These are phyloP conservation scores for Actinidia polygama DNA, from an alignment of 179 eudicot species.

Conservation along the genomic window DNA sequence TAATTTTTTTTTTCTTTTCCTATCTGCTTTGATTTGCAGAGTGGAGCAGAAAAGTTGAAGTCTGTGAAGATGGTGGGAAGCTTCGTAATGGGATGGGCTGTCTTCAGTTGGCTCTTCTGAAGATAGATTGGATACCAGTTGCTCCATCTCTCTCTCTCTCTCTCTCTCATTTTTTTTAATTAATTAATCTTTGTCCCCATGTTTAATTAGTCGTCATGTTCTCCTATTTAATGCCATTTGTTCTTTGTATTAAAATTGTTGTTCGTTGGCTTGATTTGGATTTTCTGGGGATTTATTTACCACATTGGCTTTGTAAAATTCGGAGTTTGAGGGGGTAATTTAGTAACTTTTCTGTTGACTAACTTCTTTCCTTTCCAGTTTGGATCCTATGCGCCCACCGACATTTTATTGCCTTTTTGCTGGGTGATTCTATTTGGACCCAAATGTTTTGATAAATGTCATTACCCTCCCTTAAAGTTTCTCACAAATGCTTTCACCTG, in stretches of 20 bases:
- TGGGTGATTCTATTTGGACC: too few relatives aligned
- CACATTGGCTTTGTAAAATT: constrained; percentile 9
- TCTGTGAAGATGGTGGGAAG: constrained; percentile 45
- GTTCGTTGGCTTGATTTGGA: constrained; percentile 11
- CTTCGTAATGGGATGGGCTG: constrained; percentile 61
- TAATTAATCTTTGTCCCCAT: background rate
- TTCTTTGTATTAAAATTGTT: background rate
- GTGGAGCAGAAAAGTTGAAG: constrained; percentile 72
- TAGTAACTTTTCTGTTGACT: background rate
- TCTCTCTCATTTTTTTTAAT: background rate
- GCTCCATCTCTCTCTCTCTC: background rate
- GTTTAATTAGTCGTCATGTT: background rate
- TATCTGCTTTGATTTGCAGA: too few relatives aligned
- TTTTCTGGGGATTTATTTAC: background rate
- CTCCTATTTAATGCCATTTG: background rate
- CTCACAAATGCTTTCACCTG: too few relatives aligned
- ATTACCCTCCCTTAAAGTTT: too few relatives aligned
- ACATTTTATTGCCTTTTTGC: background rate
- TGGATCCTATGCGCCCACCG: background rate
- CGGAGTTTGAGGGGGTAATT: background rate
- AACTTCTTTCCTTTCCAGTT: background rate
- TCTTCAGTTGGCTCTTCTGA: constrained; percentile 47
- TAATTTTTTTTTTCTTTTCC: too few relatives aligned
- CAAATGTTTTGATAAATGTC: too few relatives aligned
- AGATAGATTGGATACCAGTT: background rate